Percentiles rank a stretch among this genome's conserved stretches.
phyloP scores from a whole-genome alignment of 2,329 filamentous ascomycete species.

The Claviceps monticola region DNA sequence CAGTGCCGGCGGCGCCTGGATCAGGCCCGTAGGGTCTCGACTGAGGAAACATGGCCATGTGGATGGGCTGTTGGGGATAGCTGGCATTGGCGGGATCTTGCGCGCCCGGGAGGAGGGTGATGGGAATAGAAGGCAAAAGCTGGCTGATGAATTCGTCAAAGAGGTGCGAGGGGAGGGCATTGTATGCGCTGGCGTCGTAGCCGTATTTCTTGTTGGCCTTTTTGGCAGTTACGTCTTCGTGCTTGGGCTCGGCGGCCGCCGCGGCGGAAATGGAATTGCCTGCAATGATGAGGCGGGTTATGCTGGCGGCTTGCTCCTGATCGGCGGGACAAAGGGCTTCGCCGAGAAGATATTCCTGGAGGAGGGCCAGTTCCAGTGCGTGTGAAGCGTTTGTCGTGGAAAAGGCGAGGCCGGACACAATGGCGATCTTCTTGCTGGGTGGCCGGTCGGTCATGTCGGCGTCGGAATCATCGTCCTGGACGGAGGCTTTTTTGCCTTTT shows the following conservation, averaged over 20 bases:
- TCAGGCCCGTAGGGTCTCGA: conserved; percentile 52
- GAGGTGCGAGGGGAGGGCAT: conserved; percentile 67
- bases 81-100: conserved; percentile 80
- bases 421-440: conserved; percentile 51
- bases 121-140: conserved; percentile 70
- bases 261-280: conserved; percentile 77
- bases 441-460: conserved; percentile 42
- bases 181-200: conserved; percentile 82
- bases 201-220: conserved; percentile 67
- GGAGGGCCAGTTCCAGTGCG: conserved; percentile 58
- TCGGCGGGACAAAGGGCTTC: conserved; percentile 51
- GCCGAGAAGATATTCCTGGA: conserved; percentile 79
- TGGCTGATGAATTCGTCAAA: conserved; percentile 73
- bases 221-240: conserved; percentile 31
- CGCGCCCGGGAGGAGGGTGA: conserved; percentile 77
- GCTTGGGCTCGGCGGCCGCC: conserved; percentile 15
- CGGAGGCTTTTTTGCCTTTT: not conserved
- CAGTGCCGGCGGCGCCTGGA: conserved; percentile 18
- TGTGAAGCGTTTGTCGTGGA: conserved; percentile 60
- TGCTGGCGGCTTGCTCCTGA: conserved; percentile 48
- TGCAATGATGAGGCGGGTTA: conserved; percentile 78
- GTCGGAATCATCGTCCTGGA: conserved; percentile 20
- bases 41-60: conserved; percentile 77
- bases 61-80: conserved; percentile 85
- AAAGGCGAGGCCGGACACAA: conserved; percentile 80